phyloP scores from a whole-genome alignment of 768 basidiomycete species.

The Lactifluus hygrophoroides region DNA sequence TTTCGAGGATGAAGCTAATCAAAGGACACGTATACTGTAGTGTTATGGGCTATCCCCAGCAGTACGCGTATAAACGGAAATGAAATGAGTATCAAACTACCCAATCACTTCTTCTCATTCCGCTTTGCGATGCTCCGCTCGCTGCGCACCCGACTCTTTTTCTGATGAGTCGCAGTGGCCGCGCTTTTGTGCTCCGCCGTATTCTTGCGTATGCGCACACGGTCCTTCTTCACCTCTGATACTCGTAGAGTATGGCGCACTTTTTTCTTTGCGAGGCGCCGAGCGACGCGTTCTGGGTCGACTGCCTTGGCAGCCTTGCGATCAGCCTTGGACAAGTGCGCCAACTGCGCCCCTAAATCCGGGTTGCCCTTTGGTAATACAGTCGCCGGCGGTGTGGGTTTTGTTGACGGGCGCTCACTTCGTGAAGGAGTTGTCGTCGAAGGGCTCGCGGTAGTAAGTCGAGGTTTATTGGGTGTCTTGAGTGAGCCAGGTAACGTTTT shows the following conservation, averaged over 20 bases:
- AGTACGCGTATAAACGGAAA: not conserved
- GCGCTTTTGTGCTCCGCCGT: constrained; percentile 25
- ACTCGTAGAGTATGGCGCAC: constrained; percentile 46
- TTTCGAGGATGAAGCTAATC: not conserved
- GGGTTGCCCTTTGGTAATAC: constrained; percentile 73
- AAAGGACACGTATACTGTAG: not conserved
- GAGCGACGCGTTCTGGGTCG: constrained; percentile 72
- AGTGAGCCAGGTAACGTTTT: constrained; percentile 52
- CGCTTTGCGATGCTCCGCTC: constrained; percentile 44
- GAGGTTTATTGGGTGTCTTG: constrained; percentile 18
- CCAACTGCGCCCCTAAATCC: constrained; percentile 66
- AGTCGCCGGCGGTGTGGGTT: constrained; percentile 14
- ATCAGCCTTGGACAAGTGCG: constrained; percentile 72
- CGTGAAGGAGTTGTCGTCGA: constrained; percentile 11
- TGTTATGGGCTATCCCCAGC: not conserved
- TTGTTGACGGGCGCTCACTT: constrained; percentile 1
- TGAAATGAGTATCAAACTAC: not conserved
- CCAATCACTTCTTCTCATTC: constrained; percentile 48
- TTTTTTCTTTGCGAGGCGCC: constrained; percentile 88
- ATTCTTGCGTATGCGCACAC: constrained; percentile 41
- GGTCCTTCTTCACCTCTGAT: constrained; percentile 33
- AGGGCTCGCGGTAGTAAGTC: constrained; percentile 20
- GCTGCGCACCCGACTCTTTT: constrained; percentile 43
- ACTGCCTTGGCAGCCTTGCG: constrained; percentile 74
- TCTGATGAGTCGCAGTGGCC: constrained; percentile 27